A percentile compares a stretch with the other conserved stretches of the same genome.
Evolutionary conservation across 768 basidiomycete species (phyloP).

Genomic region (Collybiopsis confluens): DNA sequence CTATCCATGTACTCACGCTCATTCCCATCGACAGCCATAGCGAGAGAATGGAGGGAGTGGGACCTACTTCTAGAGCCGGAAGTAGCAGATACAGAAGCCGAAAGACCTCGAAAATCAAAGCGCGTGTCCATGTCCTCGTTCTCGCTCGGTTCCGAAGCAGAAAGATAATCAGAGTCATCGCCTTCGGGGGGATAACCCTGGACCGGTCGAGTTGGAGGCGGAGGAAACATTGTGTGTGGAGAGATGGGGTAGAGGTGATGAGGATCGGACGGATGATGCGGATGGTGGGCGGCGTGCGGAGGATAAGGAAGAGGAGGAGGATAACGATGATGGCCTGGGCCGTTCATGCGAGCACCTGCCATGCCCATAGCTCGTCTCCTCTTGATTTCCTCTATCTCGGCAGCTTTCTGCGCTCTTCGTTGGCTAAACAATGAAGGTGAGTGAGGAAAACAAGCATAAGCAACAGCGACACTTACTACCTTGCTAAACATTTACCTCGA

Average conservation of each 20-base stretch:
- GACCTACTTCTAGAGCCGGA: neutral
- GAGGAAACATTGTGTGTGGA: neutral
- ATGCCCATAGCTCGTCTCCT: conserved; percentile 23
- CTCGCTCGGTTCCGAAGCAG: neutral
- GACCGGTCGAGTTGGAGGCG: neutral
- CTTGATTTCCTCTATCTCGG: conserved; percentile 46
- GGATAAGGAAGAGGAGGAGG: neutral
- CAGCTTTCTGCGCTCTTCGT: conserved; percentile 51
- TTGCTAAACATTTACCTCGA: conserved; percentile 67
- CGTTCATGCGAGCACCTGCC: neutral
- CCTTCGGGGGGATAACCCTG: neutral
- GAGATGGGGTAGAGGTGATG: neutral
- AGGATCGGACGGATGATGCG: neutral
- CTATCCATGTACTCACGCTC: neutral
- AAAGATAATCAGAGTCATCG: neutral
- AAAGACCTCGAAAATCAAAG: neutral
- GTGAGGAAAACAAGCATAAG: neutral
- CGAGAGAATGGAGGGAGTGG: neutral
- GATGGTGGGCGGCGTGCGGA: conserved; percentile 2
- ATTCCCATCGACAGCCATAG: neutral
- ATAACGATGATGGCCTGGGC: neutral
- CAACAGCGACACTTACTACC: conserved; percentile 48
- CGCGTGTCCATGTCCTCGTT: neutral
- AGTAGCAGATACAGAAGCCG: neutral
- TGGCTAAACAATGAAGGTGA: conserved; percentile 33